Conservation (phyloP, 192 early-diverging fungal genomes). For the Mycoemilia scoparia region DNA sequence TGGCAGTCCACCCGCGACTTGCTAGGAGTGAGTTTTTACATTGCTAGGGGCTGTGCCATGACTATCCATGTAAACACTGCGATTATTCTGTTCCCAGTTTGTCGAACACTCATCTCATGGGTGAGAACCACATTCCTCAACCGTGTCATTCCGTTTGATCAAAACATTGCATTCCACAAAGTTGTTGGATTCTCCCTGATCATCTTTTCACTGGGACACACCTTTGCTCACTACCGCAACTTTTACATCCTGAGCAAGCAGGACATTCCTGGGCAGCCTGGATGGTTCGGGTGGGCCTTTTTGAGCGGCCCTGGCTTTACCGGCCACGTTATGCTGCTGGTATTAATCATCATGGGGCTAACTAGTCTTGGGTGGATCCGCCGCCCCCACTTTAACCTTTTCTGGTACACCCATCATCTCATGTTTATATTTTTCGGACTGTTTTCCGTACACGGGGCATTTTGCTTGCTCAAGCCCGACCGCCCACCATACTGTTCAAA, state of each 20-base stretch:
- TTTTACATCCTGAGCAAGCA: slow-evolving; percentile 31
- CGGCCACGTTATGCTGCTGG: slow-evolving; percentile 53
- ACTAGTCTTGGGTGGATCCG: slow-evolving; percentile 40
- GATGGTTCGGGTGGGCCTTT: slow-evolving; percentile 31
- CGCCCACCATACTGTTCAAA: slow-evolving; percentile 42
- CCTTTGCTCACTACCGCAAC: slow-evolving; percentile 59
- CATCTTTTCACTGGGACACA: slow-evolving; percentile 56
- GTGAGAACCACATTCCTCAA: slow-evolving; percentile 54
- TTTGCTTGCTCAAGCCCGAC: slow-evolving; percentile 64
- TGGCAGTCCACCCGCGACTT: slow-evolving; percentile 25
- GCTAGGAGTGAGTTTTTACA: slow-evolving; percentile 35
- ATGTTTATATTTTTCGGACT: slow-evolving; percentile 72
- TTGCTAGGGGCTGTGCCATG: slow-evolving; percentile 39
- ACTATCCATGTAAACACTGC: slow-evolving; percentile 64
- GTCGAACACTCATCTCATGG: slow-evolving; percentile 60
- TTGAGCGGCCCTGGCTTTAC: slow-evolving; percentile 60
- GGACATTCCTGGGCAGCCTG: slow-evolving; percentile 5
- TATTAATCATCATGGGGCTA: slow-evolving; percentile 61
- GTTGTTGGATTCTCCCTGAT: slow-evolving; percentile 58
- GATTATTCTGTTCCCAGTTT: slow-evolving; percentile 62
- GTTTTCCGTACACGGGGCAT: slow-evolving; percentile 61
- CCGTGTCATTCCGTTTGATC: slow-evolving; percentile 67
- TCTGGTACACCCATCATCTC: slow-evolving; percentile 78
- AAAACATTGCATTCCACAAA: slow-evolving; percentile 68
- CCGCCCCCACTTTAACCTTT: slow-evolving; percentile 38